phyloP scores from a whole-genome alignment of 768 basidiomycete species.

The Tricholoma furcatifolium region DNA sequence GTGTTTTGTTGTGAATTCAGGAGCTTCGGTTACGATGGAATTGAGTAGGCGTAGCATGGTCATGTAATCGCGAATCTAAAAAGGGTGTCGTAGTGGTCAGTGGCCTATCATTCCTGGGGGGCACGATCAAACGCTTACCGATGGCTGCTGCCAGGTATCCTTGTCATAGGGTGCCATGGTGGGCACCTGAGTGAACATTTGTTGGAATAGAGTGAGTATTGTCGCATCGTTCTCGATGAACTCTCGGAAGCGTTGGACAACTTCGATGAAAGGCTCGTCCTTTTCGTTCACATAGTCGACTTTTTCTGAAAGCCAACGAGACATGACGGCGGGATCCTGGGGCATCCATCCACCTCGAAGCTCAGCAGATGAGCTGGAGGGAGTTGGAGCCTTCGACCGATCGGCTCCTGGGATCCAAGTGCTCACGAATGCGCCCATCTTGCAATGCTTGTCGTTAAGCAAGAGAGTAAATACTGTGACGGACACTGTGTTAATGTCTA shows the following conservation, averaged over 20 bases:
- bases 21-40: constrained; percentile 39
- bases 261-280: background rate
- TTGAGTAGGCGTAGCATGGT: constrained; percentile 41
- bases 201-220: constrained; percentile 3
- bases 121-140: background rate
- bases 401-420: too few relatives aligned
- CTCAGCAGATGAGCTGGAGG: background rate
- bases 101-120: background rate
- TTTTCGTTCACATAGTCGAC: background rate
- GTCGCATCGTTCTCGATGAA: constrained; percentile 11
- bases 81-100: background rate
- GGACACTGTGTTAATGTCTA: too few relatives aligned
- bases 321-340: constrained; percentile 1
- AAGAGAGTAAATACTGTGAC: too few relatives aligned
- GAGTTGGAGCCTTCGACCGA: too few relatives aligned
- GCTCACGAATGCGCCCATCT: too few relatives aligned
- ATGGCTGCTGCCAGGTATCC: constrained; percentile 6
- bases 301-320: constrained; percentile 6
- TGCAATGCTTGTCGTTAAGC: too few relatives aligned
- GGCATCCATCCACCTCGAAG: constrained; percentile 9
- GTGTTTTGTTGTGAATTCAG: constrained; percentile 33
- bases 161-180: constrained; percentile 8
- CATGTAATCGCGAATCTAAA: constrained; percentile 38
- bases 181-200: constrained; percentile 15
- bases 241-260: constrained; percentile 2